These are phyloP conservation scores for Knufia fluminis DNA, from an alignment of 2,329 filamentous ascomycete genomes.

Conservation along the genomic window DNA sequence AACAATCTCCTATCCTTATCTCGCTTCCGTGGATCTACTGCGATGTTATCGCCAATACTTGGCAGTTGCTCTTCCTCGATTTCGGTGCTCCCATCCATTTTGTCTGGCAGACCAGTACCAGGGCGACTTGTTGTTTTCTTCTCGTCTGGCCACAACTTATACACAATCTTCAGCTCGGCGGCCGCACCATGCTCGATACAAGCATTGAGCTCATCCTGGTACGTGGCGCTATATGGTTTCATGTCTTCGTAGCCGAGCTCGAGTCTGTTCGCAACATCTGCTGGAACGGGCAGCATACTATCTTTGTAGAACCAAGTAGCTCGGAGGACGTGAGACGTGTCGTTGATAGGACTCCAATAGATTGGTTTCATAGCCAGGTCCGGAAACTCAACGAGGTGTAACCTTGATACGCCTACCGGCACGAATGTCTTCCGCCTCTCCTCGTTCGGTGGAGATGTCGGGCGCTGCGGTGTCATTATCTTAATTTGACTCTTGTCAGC, in stretches of 20 bases:
- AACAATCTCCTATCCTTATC: conserved; percentile 45
- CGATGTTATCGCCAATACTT: conserved; percentile 14
- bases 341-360: conserved; percentile 92
- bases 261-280: conserved; percentile 77
- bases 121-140: conserved; percentile 29
- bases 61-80: conserved; percentile 11
- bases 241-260: conserved; percentile 85
- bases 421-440: conserved; percentile 46
- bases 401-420: conserved; percentile 76
- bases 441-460: conserved; percentile 16
- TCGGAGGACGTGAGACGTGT: conserved; percentile 69
- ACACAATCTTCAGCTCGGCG: conserved; percentile 83
- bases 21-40: conserved; percentile 16
- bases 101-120: conserved; percentile 31
- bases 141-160: conserved; percentile 63
- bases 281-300: conserved; percentile 82
- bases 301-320: conserved; percentile 98
- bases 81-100: conserved; percentile 24
- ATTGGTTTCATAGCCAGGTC: conserved; percentile 86
- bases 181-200: conserved; percentile 81
- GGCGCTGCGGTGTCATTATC: not conserved
- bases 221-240: conserved; percentile 82
- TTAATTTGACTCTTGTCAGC: conserved; percentile 10
- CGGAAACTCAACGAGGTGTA: conserved; percentile 81
- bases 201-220: conserved; percentile 81